Evolutionary conservation across 441 rosid genomes (phyloP).

Genomic region (Mallotus japonicus): DNA sequence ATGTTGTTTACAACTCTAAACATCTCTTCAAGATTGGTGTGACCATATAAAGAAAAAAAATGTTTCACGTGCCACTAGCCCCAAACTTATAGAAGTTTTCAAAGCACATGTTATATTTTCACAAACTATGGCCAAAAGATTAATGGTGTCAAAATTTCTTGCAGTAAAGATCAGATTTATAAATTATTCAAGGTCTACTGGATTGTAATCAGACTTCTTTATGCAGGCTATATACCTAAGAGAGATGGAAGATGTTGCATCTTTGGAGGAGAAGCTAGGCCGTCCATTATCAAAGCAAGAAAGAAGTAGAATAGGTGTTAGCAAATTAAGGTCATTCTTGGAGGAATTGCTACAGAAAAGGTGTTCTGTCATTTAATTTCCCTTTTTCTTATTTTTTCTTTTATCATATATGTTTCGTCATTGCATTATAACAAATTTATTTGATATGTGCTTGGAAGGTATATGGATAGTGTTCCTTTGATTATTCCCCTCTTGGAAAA

Average conservation of each 20-base stretch:
- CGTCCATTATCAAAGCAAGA: slow-evolving; percentile 75
- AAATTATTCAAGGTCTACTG: background rate
- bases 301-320: slow-evolving; percentile 80
- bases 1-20: background rate
- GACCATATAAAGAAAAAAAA: background rate
- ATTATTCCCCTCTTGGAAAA: slow-evolving; percentile 92
- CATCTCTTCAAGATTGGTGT: background rate
- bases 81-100: background rate
- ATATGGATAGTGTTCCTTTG: slow-evolving; percentile 84
- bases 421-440: slow-evolving; percentile 20
- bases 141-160: background rate
- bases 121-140: background rate
- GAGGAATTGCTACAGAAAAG: slow-evolving; percentile 89
- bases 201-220: slow-evolving; percentile 10
- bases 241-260: slow-evolving; percentile 68
- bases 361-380: slow-evolving; percentile 28
- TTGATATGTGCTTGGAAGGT: slow-evolving; percentile 47
- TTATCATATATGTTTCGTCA: slow-evolving; percentile 1
- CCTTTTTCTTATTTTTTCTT: slow-evolving; percentile 1
- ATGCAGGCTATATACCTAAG: slow-evolving; percentile 65
- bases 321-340: slow-evolving; percentile 80
- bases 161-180: background rate
- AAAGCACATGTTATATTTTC: background rate
- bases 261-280: slow-evolving; percentile 82
- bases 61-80: background rate